phyloP scores from a whole-genome alignment of 2,329 filamentous ascomycete genomes.

The Daldinia sp. region DNA sequence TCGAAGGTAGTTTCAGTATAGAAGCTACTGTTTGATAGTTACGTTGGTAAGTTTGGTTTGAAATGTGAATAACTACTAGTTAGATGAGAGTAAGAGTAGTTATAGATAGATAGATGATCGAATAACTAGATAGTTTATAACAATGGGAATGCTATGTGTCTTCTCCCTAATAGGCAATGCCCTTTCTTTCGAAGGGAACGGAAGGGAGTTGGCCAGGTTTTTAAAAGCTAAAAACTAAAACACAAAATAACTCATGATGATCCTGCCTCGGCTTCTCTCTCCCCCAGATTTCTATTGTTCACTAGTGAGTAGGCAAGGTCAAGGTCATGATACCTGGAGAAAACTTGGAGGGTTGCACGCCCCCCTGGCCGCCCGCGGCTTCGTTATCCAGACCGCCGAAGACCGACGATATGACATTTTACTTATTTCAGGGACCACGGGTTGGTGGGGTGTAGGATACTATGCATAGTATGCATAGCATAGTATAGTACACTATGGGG shows the following conservation, averaged over 20 bases:
- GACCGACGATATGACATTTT: constrained; percentile 20
- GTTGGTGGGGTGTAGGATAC: not conserved
- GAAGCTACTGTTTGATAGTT: not conserved
- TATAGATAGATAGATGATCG: not conserved
- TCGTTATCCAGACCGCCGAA: constrained; percentile 27
- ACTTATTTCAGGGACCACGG: constrained; percentile 14
- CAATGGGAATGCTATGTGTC: constrained; percentile 24
- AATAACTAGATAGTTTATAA: not conserved
- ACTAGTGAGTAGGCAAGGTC: not conserved
- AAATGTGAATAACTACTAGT: not conserved
- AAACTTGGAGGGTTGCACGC: constrained; percentile 27
- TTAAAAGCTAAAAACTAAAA: constrained; percentile 20
- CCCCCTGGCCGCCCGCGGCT: not conserved
- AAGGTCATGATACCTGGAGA: constrained; percentile 36
- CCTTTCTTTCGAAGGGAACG: not conserved
- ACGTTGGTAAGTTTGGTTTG: not conserved
- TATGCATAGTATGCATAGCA: too few relatives aligned
- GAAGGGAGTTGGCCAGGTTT: constrained; percentile 24
- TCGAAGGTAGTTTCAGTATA: constrained; percentile 1
- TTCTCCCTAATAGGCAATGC: constrained; percentile 6
- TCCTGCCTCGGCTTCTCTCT: constrained; percentile 32
- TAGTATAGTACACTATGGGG: not conserved
- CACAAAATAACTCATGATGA: constrained; percentile 38
- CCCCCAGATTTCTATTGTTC: constrained; percentile 34
- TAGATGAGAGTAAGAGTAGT: not conserved